Base-by-base conservation (phyloP, 345 rosid species). In the Diplotaxis tenuifolia region DNA sequence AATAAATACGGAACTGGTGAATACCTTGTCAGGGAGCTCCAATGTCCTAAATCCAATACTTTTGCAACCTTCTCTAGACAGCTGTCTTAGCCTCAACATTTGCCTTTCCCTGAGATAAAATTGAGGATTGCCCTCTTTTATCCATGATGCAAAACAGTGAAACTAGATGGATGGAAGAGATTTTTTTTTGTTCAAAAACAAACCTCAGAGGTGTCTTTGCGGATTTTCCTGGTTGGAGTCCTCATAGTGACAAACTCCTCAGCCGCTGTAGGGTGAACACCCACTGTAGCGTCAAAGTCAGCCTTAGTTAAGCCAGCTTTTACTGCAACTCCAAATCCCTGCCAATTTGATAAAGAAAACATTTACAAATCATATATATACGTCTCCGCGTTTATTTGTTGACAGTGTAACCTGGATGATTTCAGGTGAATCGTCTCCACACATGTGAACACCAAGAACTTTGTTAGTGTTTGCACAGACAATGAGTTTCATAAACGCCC, bases 171-270 rank as follows among this genome's bases (percentile, higher is more conserved):
- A n/a, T n/a, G n/a, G n/a, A n/a, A 54, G 11, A 54, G 5, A 9
- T 1, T 19, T 19, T 50, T 74, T 23, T 60, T 22, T n/a, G 58
- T 25, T 67, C 49, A 71, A 40, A 52, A 81, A 45, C 86, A 82
- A 73, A 94, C 98, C 97, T 91, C 88, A 27, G 93, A 73, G 61
- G 90, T 75, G 64, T 68, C 69, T 49, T 77, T 79, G 77, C 96
- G 84, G 72, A 88, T 81, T 77, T 89, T 89, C 62, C 95, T 83
- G 64, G 92, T 82, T 65, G 96, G 95, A 42, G 84, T 84, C 80
- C 97, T 88, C 97, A 89, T 86, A 4, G 95, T 94, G 66, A 94
- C 97, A 50, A 94, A 84, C 82, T 94, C 97, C 83, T 91, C 97
- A 21, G 95, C 95, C 1, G 96, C 76, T 62, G 96, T 94, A 15